These are phyloP conservation scores for Penicillium alfredii DNA, from an alignment of 495 filamentous ascomycete genomes.

Conservation along the genomic window DNA sequence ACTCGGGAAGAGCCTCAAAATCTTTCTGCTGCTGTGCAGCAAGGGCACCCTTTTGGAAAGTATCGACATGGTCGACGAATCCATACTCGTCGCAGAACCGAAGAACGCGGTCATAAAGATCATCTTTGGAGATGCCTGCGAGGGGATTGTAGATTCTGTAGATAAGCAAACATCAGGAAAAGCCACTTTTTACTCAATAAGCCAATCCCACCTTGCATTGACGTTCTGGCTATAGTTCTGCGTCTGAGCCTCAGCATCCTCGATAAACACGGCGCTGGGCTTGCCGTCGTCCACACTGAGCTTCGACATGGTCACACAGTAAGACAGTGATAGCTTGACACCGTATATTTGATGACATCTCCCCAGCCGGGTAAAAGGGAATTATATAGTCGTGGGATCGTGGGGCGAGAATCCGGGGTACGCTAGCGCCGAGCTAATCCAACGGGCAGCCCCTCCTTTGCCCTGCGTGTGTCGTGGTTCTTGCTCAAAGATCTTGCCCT, in stretches of 20 bases:
- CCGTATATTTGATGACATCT: background rate
- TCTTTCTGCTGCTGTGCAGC: constrained; percentile 51
- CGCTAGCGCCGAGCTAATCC: constrained; percentile 9
- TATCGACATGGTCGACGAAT: constrained; percentile 38
- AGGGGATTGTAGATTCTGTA: constrained; percentile 58
- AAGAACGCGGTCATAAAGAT: constrained; percentile 48
- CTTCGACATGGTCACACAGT: constrained; percentile 11
- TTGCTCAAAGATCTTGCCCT: no score
- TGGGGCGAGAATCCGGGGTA: constrained; percentile 12
- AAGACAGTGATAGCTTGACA: no score
- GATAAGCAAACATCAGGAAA: no score
- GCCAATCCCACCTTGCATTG: constrained; percentile 9
- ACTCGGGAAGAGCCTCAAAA: constrained; percentile 48
- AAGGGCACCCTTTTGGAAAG: constrained; percentile 52
- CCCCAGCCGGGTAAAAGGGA: background rate
- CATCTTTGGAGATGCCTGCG: constrained; percentile 41
- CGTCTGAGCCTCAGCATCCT: constrained; percentile 11
- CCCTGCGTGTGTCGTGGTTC: background rate
- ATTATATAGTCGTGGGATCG: constrained; percentile 4
- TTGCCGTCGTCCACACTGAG: constrained; percentile 9
- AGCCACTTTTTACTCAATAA: background rate
- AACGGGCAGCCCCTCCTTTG: constrained; percentile 1
- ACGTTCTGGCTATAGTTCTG: constrained; percentile 11
- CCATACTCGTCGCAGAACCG: constrained; percentile 43
- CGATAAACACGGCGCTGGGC: constrained; percentile 9